Evolutionary conservation across 2,329 filamentous ascomycete genomes (phyloP).

Genomic region (Verticillium nonalfalfae): DNA sequence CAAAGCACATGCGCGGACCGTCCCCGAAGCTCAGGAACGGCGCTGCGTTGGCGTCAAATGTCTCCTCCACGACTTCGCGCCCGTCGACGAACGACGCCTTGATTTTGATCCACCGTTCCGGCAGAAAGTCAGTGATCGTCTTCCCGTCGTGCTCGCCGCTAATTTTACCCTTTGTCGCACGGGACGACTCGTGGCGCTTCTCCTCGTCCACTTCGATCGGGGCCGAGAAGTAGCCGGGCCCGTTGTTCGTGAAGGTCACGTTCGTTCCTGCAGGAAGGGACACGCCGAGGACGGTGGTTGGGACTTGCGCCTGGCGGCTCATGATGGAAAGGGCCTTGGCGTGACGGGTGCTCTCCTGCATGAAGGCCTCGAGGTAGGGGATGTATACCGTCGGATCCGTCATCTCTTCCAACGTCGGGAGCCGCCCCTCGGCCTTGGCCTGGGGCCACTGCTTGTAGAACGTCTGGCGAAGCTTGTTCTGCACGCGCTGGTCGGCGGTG

Average conservation of each 20-base stretch:
- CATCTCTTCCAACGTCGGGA: slow-evolving; percentile 16
- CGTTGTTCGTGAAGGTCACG: slow-evolving; percentile 8
- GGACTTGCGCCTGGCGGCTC: slow-evolving; percentile 15
- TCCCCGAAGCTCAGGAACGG: slow-evolving; percentile 17
- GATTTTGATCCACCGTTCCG: slow-evolving; percentile 14
- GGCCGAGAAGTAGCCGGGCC: slow-evolving; percentile 3
- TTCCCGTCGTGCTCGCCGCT: slow-evolving; percentile 4
- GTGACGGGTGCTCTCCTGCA: slow-evolving; percentile 21
- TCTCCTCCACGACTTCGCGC: slow-evolving; percentile 3
- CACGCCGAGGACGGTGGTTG: slow-evolving; percentile 18
- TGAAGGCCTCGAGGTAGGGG: slow-evolving; percentile 20
- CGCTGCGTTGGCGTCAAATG: slow-evolving; percentile 16
- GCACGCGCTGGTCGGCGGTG: slow-evolving; percentile 13
- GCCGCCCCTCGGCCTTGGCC: slow-evolving; percentile 12
- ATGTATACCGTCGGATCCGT: slow-evolving; percentile 5
- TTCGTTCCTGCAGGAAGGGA: slow-evolving; percentile 19
- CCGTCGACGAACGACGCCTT: neutral
- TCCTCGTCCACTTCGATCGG: slow-evolving; percentile 9
- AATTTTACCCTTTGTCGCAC: neutral
- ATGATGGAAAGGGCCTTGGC: slow-evolving; percentile 15
- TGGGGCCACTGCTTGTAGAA: slow-evolving; percentile 9
- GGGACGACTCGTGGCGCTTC: slow-evolving; percentile 5
- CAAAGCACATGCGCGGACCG: slow-evolving; percentile 19
- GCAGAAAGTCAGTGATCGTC: slow-evolving; percentile 9
- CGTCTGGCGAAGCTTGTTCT: slow-evolving; percentile 17